Evolutionary conservation across 1,139 yeast species (phyloP).

Genomic region (Taiozyma sp.): DNA sequence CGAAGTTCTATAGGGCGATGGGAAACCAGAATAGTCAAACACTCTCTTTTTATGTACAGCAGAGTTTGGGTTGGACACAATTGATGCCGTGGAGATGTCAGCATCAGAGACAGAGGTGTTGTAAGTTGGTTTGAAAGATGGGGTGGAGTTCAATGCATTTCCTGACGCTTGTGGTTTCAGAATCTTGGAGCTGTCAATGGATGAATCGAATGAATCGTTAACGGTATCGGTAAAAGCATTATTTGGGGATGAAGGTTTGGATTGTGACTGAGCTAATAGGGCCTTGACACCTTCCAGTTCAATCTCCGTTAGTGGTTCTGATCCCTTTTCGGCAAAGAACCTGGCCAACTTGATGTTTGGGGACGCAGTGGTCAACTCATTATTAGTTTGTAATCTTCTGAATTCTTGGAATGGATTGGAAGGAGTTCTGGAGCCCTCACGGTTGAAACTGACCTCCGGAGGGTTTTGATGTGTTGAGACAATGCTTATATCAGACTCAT

Average conservation of each 20-base stretch:
- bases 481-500: background rate
- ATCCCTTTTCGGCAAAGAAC: slow-evolving; percentile 75
- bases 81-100: slow-evolving; percentile 15
- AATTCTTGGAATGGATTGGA: slow-evolving; percentile 19
- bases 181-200: slow-evolving; percentile 4
- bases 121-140: slow-evolving; percentile 30
- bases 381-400: slow-evolving; percentile 9
- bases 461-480: background rate
- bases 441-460: background rate
- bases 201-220: background rate
- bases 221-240: slow-evolving; percentile 1
- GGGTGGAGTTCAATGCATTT: slow-evolving; percentile 19
- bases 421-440: slow-evolving; percentile 4
- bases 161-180: slow-evolving; percentile 1
- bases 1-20: slow-evolving; percentile 59
- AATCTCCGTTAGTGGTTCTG: slow-evolving; percentile 62
- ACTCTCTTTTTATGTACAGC: slow-evolving; percentile 33
- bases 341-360: slow-evolving; percentile 61
- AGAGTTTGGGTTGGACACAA: slow-evolving; percentile 7
- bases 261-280: slow-evolving; percentile 31
- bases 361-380: slow-evolving; percentile 14
- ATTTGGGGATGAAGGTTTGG: slow-evolving; percentile 1
- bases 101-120: slow-evolving; percentile 17
- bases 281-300: slow-evolving; percentile 85
- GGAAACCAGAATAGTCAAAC: slow-evolving; percentile 57